Base-by-base conservation (phyloP, 2,329 filamentous ascomycete genomes). In the Penicillium psychrosexuale region DNA sequence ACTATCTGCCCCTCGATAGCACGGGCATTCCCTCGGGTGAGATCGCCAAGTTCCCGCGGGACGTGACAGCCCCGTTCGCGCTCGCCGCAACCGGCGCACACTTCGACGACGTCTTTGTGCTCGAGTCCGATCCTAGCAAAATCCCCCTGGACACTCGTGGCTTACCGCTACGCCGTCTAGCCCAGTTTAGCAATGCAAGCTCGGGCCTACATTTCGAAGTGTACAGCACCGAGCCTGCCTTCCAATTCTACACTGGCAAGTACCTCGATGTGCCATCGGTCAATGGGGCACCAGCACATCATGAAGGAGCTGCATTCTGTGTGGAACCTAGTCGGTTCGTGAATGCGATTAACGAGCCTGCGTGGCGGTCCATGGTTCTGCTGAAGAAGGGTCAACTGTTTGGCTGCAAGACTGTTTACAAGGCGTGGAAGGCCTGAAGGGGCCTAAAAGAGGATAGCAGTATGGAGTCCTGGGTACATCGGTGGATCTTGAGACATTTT, bases 211-310 rank as follows among this genome's bases (percentile, higher is more conserved):
- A 95, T 70, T 84, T 97, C 47, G 90, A 97, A 73, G 88, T 96
- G 6, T 79, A 85, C 67, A 94, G 90, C 78, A 97, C 93, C 0
- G 93, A 97, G 78, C 94, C 94, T 0, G 90, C 91, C 0, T 97
- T 97, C 80, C 93, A 97, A 74, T 96, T 97, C 77, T 97, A 97
- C 76, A 95, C 91, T 0, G 94, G 93, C 61, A 87, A 89, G 69
- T 87, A 86, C 68, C 91, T 95, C 61, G 78, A 94, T 65, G 87
- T 96, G 12, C 87, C 89, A 0, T 87, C 74, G 55, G 77, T 79
- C 22, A 79, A 77, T 31, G 80, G 78, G 2, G 73, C 83, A 28
- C 84, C 87, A 0, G 85, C 87, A 1, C 82, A 90, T 46, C 83
- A 81, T 0, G 69, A 84, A 4, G 83, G 91, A 46, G 84, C 86